phyloP scores from a whole-genome alignment of 257 asterid species.

The Rubia yunnanensis region DNA sequence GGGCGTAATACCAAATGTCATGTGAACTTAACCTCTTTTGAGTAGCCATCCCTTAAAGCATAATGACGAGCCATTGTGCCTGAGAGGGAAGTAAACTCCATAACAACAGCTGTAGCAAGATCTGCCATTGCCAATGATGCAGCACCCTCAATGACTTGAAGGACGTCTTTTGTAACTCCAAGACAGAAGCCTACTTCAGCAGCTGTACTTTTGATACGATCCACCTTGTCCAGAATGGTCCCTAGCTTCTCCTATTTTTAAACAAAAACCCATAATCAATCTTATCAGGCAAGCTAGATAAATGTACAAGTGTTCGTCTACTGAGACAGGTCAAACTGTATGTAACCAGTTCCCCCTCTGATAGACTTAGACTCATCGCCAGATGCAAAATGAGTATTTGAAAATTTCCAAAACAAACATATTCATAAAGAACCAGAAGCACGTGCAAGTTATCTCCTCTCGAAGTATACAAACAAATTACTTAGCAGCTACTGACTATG shows the following conservation, averaged over 20 bases:
- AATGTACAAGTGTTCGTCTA: background rate
- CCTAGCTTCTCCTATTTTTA: conserved; percentile 77
- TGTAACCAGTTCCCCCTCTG: background rate
- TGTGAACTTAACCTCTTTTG: conserved; percentile 51
- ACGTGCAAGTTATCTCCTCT: background rate
- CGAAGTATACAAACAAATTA: background rate
- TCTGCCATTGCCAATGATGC: conserved; percentile 88
- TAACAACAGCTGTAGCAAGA: conserved; percentile 86
- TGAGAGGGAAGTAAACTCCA: conserved; percentile 88
- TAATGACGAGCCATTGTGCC: conserved; percentile 93
- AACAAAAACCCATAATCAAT: background rate
- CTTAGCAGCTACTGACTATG: background rate
- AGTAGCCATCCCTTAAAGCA: conserved; percentile 90
- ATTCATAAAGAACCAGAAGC: background rate
- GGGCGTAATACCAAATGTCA: background rate
- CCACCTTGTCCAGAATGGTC: conserved; percentile 89
- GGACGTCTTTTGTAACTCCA: conserved; percentile 43
- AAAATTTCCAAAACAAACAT: background rate
- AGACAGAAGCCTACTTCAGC: conserved; percentile 54
- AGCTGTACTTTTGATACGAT: conserved; percentile 59
- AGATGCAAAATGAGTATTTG: background rate
- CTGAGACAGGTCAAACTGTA: background rate
- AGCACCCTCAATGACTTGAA: conserved; percentile 53
- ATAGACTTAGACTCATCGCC: background rate
- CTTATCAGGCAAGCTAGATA: background rate